These are phyloP conservation scores for Domatiomyces catenatus DNA, from an alignment of 2,329 filamentous ascomycete species.

Conservation along the genomic window DNA sequence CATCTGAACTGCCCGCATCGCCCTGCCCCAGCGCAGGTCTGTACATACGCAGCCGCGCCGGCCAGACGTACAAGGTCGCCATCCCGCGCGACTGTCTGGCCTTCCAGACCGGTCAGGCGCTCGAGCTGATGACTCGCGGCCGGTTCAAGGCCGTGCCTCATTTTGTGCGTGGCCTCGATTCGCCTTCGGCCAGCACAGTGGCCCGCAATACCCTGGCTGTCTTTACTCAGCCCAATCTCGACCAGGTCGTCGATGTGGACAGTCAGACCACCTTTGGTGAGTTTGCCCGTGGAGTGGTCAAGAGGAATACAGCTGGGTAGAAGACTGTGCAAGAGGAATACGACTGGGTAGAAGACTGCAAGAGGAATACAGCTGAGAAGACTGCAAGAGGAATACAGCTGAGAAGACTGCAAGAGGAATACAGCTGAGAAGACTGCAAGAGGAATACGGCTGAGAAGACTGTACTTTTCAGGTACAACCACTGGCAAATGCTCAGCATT, in stretches of 20 bases:
- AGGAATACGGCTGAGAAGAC: no score
- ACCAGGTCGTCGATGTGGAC: constrained; percentile 50
- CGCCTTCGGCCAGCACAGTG: constrained; percentile 37
- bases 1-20: constrained; percentile 59
- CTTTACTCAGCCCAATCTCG: constrained; percentile 92
- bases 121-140: constrained; percentile 82
- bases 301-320: constrained; percentile 44
- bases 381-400: no score
- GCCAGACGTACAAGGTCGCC: constrained; percentile 71
- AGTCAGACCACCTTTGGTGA: constrained; percentile 58
- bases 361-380: no score
- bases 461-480: no score
- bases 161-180: constrained; percentile 67
- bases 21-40: constrained; percentile 75
- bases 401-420: no score
- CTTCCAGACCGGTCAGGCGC: constrained; percentile 87
- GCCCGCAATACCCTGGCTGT: constrained; percentile 84
- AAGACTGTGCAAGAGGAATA: no score
- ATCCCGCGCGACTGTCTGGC: constrained; percentile 85
- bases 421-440: no score
- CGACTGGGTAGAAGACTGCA: no score
- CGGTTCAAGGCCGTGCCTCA: constrained; percentile 90
- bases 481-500: no score
- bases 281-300: constrained; percentile 67
- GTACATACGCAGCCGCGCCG: constrained; percentile 82